Conservation (phyloP, 495 filamentous ascomycete species). For the Xylaria acuta region DNA sequence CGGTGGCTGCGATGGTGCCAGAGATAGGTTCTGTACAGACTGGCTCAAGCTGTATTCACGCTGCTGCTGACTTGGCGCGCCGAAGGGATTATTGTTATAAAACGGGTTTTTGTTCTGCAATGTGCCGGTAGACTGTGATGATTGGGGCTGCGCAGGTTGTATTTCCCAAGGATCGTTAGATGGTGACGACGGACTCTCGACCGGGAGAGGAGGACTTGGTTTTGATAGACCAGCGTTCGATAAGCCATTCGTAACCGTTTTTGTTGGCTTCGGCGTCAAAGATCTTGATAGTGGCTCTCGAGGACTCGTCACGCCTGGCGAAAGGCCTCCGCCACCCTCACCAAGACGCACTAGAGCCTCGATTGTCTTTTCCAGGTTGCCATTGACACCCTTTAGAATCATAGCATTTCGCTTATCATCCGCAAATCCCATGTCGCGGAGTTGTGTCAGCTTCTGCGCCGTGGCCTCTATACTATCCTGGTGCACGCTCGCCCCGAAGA, state of each 20-base stretch:
- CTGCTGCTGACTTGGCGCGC: slow-evolving; percentile 51
- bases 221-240: slow-evolving; percentile 33
- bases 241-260: slow-evolving; percentile 34
- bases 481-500: slow-evolving; percentile 70
- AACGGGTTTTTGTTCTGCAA: slow-evolving; percentile 61
- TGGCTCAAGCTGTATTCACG: slow-evolving; percentile 59
- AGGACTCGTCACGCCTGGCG: slow-evolving; percentile 42
- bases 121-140: slow-evolving; percentile 65
- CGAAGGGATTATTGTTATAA: slow-evolving; percentile 57
- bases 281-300: slow-evolving; percentile 47
- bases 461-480: slow-evolving; percentile 49
- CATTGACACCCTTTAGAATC: slow-evolving; percentile 78
- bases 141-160: slow-evolving; percentile 55
- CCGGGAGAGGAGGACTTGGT: slow-evolving; percentile 36
- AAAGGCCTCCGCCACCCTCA: slow-evolving; percentile 60
- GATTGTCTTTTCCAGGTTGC: slow-evolving; percentile 82
- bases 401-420: slow-evolving; percentile 82
- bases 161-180: slow-evolving; percentile 73
- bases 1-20: slow-evolving; percentile 67
- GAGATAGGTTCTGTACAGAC: slow-evolving; percentile 75
- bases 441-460: slow-evolving; percentile 72
- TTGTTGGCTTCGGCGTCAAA: slow-evolving; percentile 49
- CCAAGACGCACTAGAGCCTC: slow-evolving; percentile 83
- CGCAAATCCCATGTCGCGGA: slow-evolving; percentile 91
- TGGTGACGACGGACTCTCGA: slow-evolving; percentile 46